These are phyloP conservation scores for Penicillium atrosanguineum DNA, from an alignment of 495 filamentous ascomycete genomes.

Conservation along the genomic window DNA sequence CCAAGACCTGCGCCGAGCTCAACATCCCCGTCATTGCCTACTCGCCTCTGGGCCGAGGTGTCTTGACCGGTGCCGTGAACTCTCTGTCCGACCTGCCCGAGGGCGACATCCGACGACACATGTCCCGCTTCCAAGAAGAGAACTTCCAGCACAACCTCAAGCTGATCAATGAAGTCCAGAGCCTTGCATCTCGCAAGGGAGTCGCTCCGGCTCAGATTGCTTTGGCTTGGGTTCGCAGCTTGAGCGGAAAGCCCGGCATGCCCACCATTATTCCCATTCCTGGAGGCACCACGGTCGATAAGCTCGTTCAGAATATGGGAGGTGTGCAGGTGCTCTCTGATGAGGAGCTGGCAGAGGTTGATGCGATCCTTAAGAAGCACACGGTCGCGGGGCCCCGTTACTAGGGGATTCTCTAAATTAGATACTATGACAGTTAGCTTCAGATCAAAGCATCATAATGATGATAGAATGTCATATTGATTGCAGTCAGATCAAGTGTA, in stretches of 20 bases:
- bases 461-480: background rate
- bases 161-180: conserved; percentile 63
- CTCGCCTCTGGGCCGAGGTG: conserved; percentile 54
- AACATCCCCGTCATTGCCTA: conserved; percentile 70
- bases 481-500: conserved; percentile 58
- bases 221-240: conserved; percentile 63
- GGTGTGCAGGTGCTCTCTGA: conserved; percentile 35
- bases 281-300: conserved; percentile 54
- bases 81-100: conserved; percentile 59
- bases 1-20: conserved; percentile 66
- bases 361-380: conserved; percentile 38
- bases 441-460: background rate
- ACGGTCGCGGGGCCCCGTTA: conserved; percentile 40
- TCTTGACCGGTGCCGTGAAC: conserved; percentile 61
- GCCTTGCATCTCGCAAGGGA: conserved; percentile 66
- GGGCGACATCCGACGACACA: conserved; percentile 48
- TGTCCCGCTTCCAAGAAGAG: conserved; percentile 67
- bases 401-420: conserved; percentile 7
- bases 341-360: conserved; percentile 47
- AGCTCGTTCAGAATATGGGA: conserved; percentile 44
- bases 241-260: conserved; percentile 58
- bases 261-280: conserved; percentile 82
- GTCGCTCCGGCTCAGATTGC: conserved; percentile 75
- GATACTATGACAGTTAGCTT: conserved; percentile 10
- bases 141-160: conserved; percentile 71